Conservation (phyloP, 192 early-diverging fungal genomes). For the Entomortierella parvispora region DNA sequence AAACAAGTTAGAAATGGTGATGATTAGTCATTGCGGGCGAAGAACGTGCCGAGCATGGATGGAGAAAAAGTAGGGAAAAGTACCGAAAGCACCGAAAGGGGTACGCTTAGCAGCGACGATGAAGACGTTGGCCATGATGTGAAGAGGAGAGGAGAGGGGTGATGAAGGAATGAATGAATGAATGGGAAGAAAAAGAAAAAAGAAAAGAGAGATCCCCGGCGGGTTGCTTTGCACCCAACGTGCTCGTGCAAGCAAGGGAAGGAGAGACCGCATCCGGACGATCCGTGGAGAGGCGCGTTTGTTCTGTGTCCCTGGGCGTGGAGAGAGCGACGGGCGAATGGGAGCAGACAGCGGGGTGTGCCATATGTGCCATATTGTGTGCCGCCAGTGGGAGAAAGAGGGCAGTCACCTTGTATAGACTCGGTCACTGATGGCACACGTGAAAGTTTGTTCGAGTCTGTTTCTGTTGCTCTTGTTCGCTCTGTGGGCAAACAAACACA, state of each 20-base stretch:
- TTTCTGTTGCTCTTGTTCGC: no score
- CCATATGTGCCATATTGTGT: no score
- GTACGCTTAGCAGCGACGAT: conserved; percentile 85
- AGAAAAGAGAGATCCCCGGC: background rate
- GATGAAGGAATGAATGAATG: background rate
- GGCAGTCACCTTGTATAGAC: no score
- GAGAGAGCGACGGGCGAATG: conserved; percentile 1
- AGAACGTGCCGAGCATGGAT: background rate
- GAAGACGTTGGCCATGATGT: conserved; percentile 69
- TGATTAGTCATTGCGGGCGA: conserved; percentile 24
- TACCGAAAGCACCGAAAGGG: conserved; percentile 92
- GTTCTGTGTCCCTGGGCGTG: no score
- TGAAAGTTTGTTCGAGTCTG: no score
- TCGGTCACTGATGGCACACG: no score
- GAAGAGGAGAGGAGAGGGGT: conserved; percentile 7
- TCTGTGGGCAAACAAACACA: no score
- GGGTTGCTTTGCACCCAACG: no score
- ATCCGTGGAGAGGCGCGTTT: no score
- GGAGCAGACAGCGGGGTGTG: background rate
- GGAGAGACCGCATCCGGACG: background rate
- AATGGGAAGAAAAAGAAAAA: conserved; percentile 16
- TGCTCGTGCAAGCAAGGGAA: background rate
- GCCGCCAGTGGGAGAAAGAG: no score
- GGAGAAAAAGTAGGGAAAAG: background rate
- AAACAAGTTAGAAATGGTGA: background rate